Percentiles rank a stretch among this genome's conserved stretches.
Conservation (phyloP, 1,139 yeast species). For the Saccharomyces hybrid region DNA sequence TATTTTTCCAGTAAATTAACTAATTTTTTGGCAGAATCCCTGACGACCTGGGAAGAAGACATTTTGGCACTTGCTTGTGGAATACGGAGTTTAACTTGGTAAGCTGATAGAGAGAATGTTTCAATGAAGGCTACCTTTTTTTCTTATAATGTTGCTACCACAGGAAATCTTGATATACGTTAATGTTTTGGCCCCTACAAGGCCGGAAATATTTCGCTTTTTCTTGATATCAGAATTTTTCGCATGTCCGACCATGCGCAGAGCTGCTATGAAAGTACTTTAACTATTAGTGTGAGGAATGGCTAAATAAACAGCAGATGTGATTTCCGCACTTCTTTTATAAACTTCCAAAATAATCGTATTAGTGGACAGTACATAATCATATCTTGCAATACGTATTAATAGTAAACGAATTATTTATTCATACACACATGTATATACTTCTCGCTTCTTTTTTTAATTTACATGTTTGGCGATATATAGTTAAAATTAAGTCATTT, state of each 20-base stretch:
- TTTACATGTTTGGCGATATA: neutral
- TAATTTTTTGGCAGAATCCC: conserved; percentile 37
- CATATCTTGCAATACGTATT: neutral
- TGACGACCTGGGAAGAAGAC: conserved; percentile 15
- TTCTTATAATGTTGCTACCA: neutral
- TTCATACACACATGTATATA: neutral
- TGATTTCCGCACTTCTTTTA: neutral
- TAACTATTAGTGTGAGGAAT: neutral
- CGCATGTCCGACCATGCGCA: neutral
- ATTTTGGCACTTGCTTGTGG: neutral
- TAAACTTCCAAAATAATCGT: neutral
- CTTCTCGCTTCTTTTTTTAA: neutral
- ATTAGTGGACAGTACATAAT: neutral
- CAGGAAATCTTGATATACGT: neutral
- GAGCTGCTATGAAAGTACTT: neutral
- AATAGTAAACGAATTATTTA: neutral
- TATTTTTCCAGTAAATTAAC: conserved; percentile 37
- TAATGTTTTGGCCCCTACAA: neutral
- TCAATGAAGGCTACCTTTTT: neutral
- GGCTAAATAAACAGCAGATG: neutral
- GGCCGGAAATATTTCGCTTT: neutral
- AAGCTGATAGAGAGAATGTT: neutral
- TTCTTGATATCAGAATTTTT: neutral
- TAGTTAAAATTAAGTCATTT: neutral
- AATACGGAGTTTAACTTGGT: neutral